These are phyloP conservation scores for Irineochytrium annulatum DNA, from an alignment of 192 early-diverging fungal genomes.

Conservation along the genomic window DNA sequence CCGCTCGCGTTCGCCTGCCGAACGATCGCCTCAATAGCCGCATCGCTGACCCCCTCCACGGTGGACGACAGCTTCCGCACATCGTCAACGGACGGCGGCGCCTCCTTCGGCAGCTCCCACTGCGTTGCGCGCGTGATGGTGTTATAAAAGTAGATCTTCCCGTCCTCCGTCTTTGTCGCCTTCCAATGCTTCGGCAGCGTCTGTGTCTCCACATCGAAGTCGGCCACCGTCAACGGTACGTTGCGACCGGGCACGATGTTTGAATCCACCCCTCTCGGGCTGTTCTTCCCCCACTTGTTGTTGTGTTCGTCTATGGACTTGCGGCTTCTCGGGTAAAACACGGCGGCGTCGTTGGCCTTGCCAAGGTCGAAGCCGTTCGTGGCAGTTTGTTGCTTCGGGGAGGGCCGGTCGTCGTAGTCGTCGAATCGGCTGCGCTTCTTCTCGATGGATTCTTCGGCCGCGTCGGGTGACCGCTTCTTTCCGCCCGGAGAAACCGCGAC, in stretches of 20 bases:
- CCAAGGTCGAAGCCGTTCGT: neutral
- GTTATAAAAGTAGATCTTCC: constrained; percentile 37
- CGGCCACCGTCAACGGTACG: no score
- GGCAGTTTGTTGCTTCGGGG: neutral
- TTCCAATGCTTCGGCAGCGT: constrained; percentile 34
- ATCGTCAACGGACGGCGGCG: neutral
- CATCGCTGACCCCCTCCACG: constrained; percentile 21
- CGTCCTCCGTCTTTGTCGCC: constrained; percentile 21
- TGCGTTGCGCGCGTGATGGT: constrained; percentile 7
- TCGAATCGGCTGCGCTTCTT: no score
- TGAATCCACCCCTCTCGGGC: no score
- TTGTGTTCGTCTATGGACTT: neutral
- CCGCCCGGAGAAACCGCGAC: no score
- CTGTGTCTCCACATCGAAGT: constrained; percentile 12
- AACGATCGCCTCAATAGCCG: constrained; percentile 21
- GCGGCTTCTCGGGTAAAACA: neutral
- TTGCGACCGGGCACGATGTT: no score
- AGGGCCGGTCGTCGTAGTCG: no score
- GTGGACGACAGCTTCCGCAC: constrained; percentile 8
- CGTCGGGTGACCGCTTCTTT: no score
- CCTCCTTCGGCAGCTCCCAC: constrained; percentile 33
- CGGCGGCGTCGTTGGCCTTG: neutral
- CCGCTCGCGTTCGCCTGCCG: constrained; percentile 10
- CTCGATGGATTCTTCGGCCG: no score
- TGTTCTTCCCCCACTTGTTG: no score